Base-by-base conservation (phyloP, 1,284 basidiomycete species). In the Gyrodon tennesseensis region DNA sequence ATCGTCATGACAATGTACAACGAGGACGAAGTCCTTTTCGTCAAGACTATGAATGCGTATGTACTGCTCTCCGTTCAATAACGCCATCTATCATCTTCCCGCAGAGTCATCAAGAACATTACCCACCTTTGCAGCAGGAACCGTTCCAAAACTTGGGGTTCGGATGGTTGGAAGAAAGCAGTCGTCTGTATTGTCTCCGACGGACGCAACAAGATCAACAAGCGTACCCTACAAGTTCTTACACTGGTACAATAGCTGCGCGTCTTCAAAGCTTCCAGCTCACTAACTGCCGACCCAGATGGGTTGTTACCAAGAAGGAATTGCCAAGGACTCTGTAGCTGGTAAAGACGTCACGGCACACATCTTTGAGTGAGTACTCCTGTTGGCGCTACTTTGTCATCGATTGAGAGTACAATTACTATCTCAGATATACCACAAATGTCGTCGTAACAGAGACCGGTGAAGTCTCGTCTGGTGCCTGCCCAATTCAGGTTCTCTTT, bases 1-100 rank as follows among this genome's bases (percentile, higher is more conserved):
- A 95, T 98, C 72, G 93, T 94, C 58, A 93, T 94, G 91, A 94
- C 93, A 53, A 94, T 94, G 90, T 94, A 98, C 80, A 98, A 98
- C 77, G 96, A 98, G 79, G 92, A 96, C 75, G 92, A 96, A 70
- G 84, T 92, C 27, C 82, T 98, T 29, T 92, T 94, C 73, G 82
- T 84, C 71, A 85, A 84, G 72, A 94, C 94, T 8, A 94, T 96
- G 90, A 95, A 96, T 73, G 86, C 92, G 82, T 90, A 73, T 73
- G 88, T 80, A 64, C 61, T 41, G n/a, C 37, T 56, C 18, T 41
- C 46, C 25, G 18, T 56, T 21, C 41, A 37, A 16, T 39, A 19
- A 15, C 15, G 4, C 39, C 25, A n/a, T 31, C 29, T 46, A n/a
- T 67, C 67, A 67, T 66, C 62, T 62, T 63, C 56, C 53, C 61